Conservation (phyloP, 2,329 filamentous ascomycete species). For the Epichloe scottii region DNA sequence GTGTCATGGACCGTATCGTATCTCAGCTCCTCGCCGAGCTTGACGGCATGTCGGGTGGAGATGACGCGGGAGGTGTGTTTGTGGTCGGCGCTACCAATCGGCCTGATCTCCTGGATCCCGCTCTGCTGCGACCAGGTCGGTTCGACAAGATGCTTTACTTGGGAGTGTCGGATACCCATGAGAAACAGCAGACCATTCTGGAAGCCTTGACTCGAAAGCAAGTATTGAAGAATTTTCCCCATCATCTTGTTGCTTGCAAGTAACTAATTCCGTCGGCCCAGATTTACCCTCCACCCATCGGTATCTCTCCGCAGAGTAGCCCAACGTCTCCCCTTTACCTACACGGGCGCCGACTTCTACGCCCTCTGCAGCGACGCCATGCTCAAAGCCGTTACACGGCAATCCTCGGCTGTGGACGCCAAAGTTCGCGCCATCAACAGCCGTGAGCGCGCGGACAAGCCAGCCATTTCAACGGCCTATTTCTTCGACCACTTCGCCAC, state of each 20-base stretch:
- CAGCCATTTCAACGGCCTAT: constrained; percentile 67
- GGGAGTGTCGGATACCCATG: constrained; percentile 89
- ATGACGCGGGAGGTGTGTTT: constrained; percentile 78
- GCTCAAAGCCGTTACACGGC: constrained; percentile 94
- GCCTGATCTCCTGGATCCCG: constrained; percentile 84
- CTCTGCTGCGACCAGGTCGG: constrained; percentile 73
- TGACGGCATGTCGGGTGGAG: constrained; percentile 93
- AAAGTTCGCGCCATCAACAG: constrained; percentile 64
- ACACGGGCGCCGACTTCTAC: constrained; percentile 95
- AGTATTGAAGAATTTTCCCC: constrained; percentile 20
- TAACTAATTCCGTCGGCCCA: constrained; percentile 19
- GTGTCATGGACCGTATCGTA: constrained; percentile 97
- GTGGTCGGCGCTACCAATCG: constrained; percentile 95
- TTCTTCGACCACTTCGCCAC: constrained; percentile 91
- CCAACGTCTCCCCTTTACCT: constrained; percentile 75
- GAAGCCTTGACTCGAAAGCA: constrained; percentile 91
- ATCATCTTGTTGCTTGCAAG: background rate
- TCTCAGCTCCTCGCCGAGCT: constrained; percentile 88
- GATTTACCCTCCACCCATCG: constrained; percentile 71
- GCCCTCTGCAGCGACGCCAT: constrained; percentile 95
- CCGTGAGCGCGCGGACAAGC: constrained; percentile 17
- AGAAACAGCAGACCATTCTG: constrained; percentile 89
- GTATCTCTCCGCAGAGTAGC: constrained; percentile 67
- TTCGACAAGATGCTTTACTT: constrained; percentile 99
- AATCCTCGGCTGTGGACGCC: constrained; percentile 69